Percentiles rank a stretch among this genome's conserved stretches.
Evolutionary conservation across 1,284 basidiomycete species (phyloP).

Genomic region (Stereum hirsutum): DNA sequence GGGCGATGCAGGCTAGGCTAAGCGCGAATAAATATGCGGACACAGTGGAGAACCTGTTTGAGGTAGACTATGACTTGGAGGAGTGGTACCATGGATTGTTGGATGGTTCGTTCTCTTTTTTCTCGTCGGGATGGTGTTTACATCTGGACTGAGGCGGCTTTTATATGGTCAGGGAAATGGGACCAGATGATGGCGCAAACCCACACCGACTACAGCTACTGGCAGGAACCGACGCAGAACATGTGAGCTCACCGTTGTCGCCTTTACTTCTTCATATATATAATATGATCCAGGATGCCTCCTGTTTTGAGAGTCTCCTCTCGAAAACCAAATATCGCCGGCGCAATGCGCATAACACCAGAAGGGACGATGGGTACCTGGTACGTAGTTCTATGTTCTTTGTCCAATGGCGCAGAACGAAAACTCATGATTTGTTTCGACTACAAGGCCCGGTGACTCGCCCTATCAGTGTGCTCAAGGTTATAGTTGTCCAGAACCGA

Average conservation of each 20-base stretch:
- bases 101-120: slow-evolving; percentile 28
- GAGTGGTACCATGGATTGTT: slow-evolving; percentile 49
- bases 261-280: background rate
- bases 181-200: slow-evolving; percentile 66
- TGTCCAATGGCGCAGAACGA: too few relatives aligned
- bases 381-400: too few relatives aligned
- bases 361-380: slow-evolving; percentile 54
- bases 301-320: slow-evolving; percentile 43
- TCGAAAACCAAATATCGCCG: slow-evolving; percentile 46
- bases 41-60: slow-evolving; percentile 45
- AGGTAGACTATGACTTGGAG: slow-evolving; percentile 49
- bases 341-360: slow-evolving; percentile 51
- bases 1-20: slow-evolving; percentile 53
- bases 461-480: slow-evolving; percentile 39
- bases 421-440: too few relatives aligned
- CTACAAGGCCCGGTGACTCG: slow-evolving; percentile 63
- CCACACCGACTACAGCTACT: slow-evolving; percentile 56
- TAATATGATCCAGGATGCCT: slow-evolving; percentile 37
- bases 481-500: slow-evolving; percentile 43
- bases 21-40: slow-evolving; percentile 51
- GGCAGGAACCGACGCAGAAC: slow-evolving; percentile 62
- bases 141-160: too few relatives aligned
- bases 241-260: slow-evolving; percentile 27
- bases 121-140: too few relatives aligned
- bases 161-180: slow-evolving; percentile 54